Evolutionary conservation across 2,329 filamentous ascomycete genomes (phyloP), one percentile per base, ranked within the genome.

Genomic region (Diaporthe sp.): DNA sequence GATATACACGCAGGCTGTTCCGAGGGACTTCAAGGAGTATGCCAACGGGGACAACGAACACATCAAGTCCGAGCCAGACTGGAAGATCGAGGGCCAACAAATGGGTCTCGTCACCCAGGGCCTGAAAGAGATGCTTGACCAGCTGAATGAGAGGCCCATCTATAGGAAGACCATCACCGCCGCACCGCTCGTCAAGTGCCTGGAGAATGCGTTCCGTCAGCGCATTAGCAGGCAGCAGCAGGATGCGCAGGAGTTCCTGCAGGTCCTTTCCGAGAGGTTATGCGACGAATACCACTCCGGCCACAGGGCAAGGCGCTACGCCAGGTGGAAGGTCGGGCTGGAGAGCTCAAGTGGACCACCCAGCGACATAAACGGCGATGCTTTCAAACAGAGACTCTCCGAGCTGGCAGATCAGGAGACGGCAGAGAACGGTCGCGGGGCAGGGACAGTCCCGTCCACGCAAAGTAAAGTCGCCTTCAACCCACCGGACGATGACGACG

Each of bases 171-270:
- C 95, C 0, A 97, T 98, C 73, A 95, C 94, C 22, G 95, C 96
- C 4, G 90, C 92, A n/a, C 89, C 90, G 0, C 98, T 99, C 82
- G 94, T 99, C 58, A 88, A 90, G 77, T 93, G 94, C 0, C 87
- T 99, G 70, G 97, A 99, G 85, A 87, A 88, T 42, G 95, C 96
- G 0, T 99, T 98, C 81, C 92, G 92, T 74, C 96, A 97, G 80
- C 92, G 94, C 79, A 98, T 99, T 79, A 98, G 94, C 82, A 90
- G 96, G 72, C 95, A 97, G 82, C 97, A 99, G 84, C 97, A 99
- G 84, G 97, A 99, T 86, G 97, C 97, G 15, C 97, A 99, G 82
- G 97, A 99, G 83, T 98, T 99, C 78, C 85, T 99, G 74, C 97
- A 99, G 85, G 93, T 98, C 68, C 93, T 99, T 17, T 94, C 95